Base-by-base conservation (phyloP, 1,139 yeast species). In the Meyerozyma smithsonii region DNA sequence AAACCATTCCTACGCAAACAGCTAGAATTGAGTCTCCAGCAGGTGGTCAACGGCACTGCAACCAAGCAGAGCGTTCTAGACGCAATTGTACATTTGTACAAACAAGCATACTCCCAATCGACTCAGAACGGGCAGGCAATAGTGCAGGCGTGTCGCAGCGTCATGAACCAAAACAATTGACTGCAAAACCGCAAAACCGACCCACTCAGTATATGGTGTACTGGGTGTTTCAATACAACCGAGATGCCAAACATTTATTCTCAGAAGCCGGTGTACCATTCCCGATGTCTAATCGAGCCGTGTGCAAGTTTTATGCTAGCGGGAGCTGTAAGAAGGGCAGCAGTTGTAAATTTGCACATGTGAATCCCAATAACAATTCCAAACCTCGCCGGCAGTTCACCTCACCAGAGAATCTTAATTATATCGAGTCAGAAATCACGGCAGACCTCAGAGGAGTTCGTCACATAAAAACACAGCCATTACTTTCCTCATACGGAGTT, bases 1-100 rank as follows among this genome's bases (percentile, higher is more conserved):
- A 92, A 92, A 52, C 99, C 99, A 3, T 86, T 86, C 51, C 64
- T 92, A 46, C 69, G 99, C 41, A 82, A 84, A 45, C 79, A 79
- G 36, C 69, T 92, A 56, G 99, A 94, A 54, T 64, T 59, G 12
- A 74, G 79, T 39, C 68, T 94, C 54, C 77, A 71, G 43, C 72
- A 72, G 35, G 86, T 92, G 7, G 84, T 89, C 36, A 71, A 73
- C 0, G 97, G 97, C 0, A 50, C 56, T 4, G 64, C 67, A 36
- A 59, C 76, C 1, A 79, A 77, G 51, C 64, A 66, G 2, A 72
- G 66, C 6, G 95, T 89, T 0, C 56, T 84, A 8, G 59, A 62
- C 4, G 79, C 78, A 44, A 74, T 84, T 36, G 61, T 84, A 8
- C 63, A 61, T 18, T 66, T 81, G 51, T 92, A 88, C 56, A 70